These are phyloP conservation scores for Musa troglodytarum DNA, from an alignment of 176 grass and related monocot genomes.

Conservation along the genomic window DNA sequence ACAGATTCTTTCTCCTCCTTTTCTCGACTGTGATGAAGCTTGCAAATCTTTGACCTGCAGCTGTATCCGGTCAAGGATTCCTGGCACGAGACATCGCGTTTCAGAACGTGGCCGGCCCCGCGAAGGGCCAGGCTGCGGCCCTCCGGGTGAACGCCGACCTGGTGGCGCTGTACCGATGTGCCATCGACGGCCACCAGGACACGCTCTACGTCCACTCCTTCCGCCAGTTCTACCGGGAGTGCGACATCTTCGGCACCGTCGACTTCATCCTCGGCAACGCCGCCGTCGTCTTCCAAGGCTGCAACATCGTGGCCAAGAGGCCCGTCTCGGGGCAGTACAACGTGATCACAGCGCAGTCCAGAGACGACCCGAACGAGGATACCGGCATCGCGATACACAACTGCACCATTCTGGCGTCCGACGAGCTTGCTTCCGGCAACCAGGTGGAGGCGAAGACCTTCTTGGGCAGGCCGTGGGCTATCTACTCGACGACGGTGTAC, in stretches of 20 bases:
- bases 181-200: slow-evolving; percentile 39
- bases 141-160: slow-evolving; percentile 26
- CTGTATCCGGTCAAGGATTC: slow-evolving; percentile 31
- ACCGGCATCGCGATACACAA: slow-evolving; percentile 27
- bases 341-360: slow-evolving; percentile 30
- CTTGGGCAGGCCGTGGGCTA: slow-evolving; percentile 25
- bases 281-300: slow-evolving; percentile 37
- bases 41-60: slow-evolving; percentile 4
- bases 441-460: neutral
- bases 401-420: slow-evolving; percentile 14
- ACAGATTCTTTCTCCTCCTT: neutral
- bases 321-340: slow-evolving; percentile 23
- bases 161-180: slow-evolving; percentile 28
- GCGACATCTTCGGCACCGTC: slow-evolving; percentile 30
- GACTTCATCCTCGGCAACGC: slow-evolving; percentile 45
- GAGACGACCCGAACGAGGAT: slow-evolving; percentile 33
- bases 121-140: slow-evolving; percentile 30
- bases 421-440: neutral
- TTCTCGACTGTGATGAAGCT: neutral
- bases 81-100: slow-evolving; percentile 26
- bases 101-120: slow-evolving; percentile 24
- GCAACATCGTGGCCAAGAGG: slow-evolving; percentile 19
- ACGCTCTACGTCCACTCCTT: slow-evolving; percentile 40
- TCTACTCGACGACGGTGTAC: slow-evolving; percentile 24
- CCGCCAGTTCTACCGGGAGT: slow-evolving; percentile 39